These are phyloP conservation scores for Cocos nucifera DNA, from an alignment of 176 grass and related monocot species.

Conservation along the genomic window DNA sequence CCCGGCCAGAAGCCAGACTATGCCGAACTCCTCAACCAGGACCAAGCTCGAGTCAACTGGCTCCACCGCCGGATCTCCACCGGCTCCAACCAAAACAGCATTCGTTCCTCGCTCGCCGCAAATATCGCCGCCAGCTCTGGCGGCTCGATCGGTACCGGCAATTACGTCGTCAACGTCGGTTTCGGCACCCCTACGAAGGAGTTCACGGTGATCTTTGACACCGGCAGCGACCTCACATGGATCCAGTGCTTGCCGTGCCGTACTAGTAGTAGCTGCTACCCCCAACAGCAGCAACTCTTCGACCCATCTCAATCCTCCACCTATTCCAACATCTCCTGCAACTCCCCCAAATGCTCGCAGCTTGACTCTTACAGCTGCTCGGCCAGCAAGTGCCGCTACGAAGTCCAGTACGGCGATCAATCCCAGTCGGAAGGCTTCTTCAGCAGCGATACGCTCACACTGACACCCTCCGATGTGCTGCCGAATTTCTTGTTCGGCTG, in stretches of 20 bases:
- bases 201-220: slow-evolving; percentile 60
- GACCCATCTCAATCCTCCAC: slow-evolving; percentile 52
- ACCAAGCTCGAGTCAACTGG: slow-evolving; percentile 48
- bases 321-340: slow-evolving; percentile 34
- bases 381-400: neutral
- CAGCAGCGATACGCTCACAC: slow-evolving; percentile 40
- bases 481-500: slow-evolving; percentile 64
- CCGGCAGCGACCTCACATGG: slow-evolving; percentile 81
- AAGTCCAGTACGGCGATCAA: neutral
- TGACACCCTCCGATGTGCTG: slow-evolving; percentile 19
- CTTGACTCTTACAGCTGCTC: slow-evolving; percentile 24
- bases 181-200: slow-evolving; percentile 52
- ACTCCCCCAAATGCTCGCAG: slow-evolving; percentile 24
- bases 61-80: slow-evolving; percentile 26
- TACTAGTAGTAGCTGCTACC: slow-evolving; percentile 28
- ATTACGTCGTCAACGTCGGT: slow-evolving; percentile 58
- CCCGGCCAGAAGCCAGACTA: slow-evolving; percentile 12
- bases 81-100: neutral
- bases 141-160: slow-evolving; percentile 41
- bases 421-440: neutral
- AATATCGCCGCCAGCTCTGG: slow-evolving; percentile 40
- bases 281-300: slow-evolving; percentile 62
- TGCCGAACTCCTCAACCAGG: slow-evolving; percentile 33
- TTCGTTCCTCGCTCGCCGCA: slow-evolving; percentile 22
- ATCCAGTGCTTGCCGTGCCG: slow-evolving; percentile 63